A percentile compares a stretch with the other conserved stretches of the same genome.
Conservation (phyloP, 2,329 filamentous ascomycete species). For the Fonsecaea multimorphosa region DNA sequence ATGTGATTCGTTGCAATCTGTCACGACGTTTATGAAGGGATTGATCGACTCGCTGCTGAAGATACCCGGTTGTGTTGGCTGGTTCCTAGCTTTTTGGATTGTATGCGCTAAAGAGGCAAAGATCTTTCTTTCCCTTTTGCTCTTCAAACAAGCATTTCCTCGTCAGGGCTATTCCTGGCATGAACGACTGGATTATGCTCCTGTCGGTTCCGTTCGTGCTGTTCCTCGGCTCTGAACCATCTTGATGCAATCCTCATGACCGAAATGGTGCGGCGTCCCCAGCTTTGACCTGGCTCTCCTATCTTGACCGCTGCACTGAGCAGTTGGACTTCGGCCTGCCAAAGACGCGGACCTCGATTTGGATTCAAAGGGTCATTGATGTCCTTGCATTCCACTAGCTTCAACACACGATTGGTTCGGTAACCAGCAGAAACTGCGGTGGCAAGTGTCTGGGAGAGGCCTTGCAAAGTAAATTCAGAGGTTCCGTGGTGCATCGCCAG, state of each 20-base stretch:
- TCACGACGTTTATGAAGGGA: slow-evolving; percentile 30
- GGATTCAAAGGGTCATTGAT: slow-evolving; percentile 41
- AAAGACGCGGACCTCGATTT: slow-evolving; percentile 47
- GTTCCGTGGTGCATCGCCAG: slow-evolving; percentile 51
- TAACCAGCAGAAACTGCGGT: slow-evolving; percentile 48
- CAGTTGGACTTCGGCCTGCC: slow-evolving; percentile 63
- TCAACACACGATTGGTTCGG: slow-evolving; percentile 42
- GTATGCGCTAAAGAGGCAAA: slow-evolving; percentile 13
- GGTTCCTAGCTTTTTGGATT: not conserved
- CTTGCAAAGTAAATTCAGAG: slow-evolving; percentile 57
- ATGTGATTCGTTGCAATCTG: slow-evolving; percentile 51
- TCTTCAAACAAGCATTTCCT: slow-evolving; percentile 30
- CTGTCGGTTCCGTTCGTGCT: slow-evolving; percentile 39
- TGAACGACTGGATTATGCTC: not conserved
- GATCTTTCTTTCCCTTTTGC: slow-evolving; percentile 8
- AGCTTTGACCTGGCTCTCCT: slow-evolving; percentile 57
- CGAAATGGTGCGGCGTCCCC: slow-evolving; percentile 65
- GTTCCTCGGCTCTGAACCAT: slow-evolving; percentile 67
- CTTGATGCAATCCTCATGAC: slow-evolving; percentile 64
- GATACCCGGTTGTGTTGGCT: slow-evolving; percentile 45
- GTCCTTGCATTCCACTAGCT: slow-evolving; percentile 51
- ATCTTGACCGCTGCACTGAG: slow-evolving; percentile 63
- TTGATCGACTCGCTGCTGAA: slow-evolving; percentile 38
- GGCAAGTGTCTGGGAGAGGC: slow-evolving; percentile 53
- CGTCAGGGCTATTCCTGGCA: slow-evolving; percentile 11